Evolutionary conservation across 225 moss, liverwort and hornwort species (phyloP), one percentile per base, ranked within the genome.

Genomic region (Lunularia cruciata): DNA sequence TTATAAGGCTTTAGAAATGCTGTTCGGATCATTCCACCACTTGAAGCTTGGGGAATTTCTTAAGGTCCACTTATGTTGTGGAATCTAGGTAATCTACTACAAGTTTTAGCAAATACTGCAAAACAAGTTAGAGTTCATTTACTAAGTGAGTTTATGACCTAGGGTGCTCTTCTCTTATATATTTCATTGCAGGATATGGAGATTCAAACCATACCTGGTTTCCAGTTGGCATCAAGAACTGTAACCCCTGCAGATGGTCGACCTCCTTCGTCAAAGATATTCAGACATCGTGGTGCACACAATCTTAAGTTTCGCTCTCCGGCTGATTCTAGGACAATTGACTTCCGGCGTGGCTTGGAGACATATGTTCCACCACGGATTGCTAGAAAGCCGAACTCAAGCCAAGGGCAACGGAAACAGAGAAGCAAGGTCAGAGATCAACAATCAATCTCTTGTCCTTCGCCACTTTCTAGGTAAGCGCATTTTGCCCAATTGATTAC

Each of bases 381-480:
- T 13, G 3, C 65, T 0, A 76, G 65, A 62, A 76, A 73, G 32
- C 69, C 81, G 27, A 61, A 30, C 39, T 58, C 48, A 68, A 67
- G 71, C 23, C 66, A 67, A 46, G 34, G 4, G 20, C 72, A 57
- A 0, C 51, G 20, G 22, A 60, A 65, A 10, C 18, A 11, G 27
- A 67, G 63, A 82, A 77, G 70, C 81, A 82, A 82, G 81, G 81
- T 82, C 57, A 76, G 79, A 72, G 62, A 76, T 65, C 72, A 80
- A 76, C 58, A 64, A 67, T 66, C 47, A 77, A 69, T 46, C 59
- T 73, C 69, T 81, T 76, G 69, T 11, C 55, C 71, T 62, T 67
- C 75, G 49, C 67, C 53, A 37, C 56, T 3, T 38, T 63, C 46
- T 31, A 54, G 23, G 22, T 60, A 60, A 39, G 60, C 37, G 37